Evolutionary conservation across 208 protist species (phyloP).

Genomic region (Trichomonas tenax): DNA sequence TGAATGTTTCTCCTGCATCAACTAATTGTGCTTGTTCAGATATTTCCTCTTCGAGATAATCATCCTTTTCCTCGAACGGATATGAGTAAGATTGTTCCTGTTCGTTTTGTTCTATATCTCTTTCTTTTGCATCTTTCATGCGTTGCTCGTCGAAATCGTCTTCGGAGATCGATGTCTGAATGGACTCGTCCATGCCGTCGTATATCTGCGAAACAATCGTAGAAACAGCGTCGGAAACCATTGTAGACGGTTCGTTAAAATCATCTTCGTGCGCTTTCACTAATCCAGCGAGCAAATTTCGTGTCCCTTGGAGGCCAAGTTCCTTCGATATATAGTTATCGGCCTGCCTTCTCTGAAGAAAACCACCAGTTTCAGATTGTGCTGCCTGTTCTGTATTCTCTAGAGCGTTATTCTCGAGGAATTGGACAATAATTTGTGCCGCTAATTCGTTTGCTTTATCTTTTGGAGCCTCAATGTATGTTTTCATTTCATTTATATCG

Average conservation of each 20-base stretch:
- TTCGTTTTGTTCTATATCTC: background rate
- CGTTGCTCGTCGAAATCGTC: background rate
- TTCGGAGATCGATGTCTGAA: background rate
- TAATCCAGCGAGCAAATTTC: background rate
- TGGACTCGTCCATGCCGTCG: background rate
- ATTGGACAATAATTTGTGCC: background rate
- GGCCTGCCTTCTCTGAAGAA: background rate
- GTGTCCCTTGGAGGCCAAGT: background rate
- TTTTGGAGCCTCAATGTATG: background rate
- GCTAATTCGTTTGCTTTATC: background rate
- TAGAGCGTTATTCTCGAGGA: background rate
- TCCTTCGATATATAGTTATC: background rate
- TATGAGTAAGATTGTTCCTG: background rate
- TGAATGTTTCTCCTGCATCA: background rate
- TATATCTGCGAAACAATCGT: background rate
- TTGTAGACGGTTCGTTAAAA: background rate
- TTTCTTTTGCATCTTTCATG: background rate
- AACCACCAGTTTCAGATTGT: background rate
- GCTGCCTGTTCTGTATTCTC: background rate
- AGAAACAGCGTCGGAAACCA: background rate
- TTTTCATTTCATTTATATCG: background rate
- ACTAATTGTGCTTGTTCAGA: background rate
- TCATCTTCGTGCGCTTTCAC: background rate
- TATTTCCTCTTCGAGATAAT: background rate
- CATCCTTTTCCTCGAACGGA: background rate